Conservation (phyloP, 179 eudicot species). For the Spergularia azorica region DNA sequence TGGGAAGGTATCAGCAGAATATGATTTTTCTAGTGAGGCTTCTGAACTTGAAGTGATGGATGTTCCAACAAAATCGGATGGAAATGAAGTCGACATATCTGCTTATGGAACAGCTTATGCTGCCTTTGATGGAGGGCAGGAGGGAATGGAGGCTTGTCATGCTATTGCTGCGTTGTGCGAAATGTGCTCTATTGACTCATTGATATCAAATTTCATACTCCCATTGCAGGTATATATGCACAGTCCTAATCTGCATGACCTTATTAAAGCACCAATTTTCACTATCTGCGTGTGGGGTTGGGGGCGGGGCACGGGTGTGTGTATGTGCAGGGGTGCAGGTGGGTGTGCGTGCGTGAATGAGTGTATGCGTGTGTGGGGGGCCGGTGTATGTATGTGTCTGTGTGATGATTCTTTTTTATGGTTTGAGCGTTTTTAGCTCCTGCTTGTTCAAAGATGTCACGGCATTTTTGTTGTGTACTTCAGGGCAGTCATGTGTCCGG, state of each 20-base stretch:
- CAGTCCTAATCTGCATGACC: neutral
- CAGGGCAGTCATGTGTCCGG: constrained; percentile 91
- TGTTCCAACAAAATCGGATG: constrained; percentile 15
- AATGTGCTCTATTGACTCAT: constrained; percentile 90
- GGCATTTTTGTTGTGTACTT: constrained; percentile 20
- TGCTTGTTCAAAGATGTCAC: constrained; percentile 14
- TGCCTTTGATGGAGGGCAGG: constrained; percentile 80
- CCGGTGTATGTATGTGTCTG: neutral
- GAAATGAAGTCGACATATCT: constrained; percentile 39
- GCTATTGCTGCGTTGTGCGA: constrained; percentile 95
- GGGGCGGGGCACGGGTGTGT: too few species aligned
- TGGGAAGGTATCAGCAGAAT: constrained; percentile 90
- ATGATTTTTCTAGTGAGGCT: constrained; percentile 56
- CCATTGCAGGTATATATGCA: constrained; percentile 75
- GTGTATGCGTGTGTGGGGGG: too few species aligned
- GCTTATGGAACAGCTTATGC: constrained; percentile 84
- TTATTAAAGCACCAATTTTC: neutral
- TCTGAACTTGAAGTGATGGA: constrained; percentile 31
- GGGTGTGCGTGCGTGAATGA: too few species aligned
- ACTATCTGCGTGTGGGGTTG: neutral
- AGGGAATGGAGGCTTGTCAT: constrained; percentile 92
- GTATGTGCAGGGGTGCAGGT: too few species aligned
- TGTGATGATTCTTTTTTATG: neutral
- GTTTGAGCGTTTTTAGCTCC: constrained; percentile 14
- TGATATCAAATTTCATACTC: constrained; percentile 96